These are phyloP conservation scores for Candida koratica DNA, from an alignment of 805 yeast genomes.

Conservation along the genomic window DNA sequence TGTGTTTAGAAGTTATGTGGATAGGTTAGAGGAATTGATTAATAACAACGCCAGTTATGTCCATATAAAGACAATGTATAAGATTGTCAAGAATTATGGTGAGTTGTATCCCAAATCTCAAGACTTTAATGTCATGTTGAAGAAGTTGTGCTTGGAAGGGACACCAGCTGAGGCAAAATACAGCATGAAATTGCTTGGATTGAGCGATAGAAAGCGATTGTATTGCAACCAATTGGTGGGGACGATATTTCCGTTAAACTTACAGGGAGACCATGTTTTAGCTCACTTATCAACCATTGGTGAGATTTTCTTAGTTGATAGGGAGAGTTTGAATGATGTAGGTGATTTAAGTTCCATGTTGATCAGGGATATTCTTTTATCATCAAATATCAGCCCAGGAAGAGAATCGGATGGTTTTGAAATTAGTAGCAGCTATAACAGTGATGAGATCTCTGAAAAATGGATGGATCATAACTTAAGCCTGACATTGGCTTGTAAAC, in stretches of 20 bases:
- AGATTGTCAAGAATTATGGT: constrained; percentile 50
- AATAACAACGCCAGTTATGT: constrained; percentile 21
- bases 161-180: constrained; percentile 60
- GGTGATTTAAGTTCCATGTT: constrained; percentile 57
- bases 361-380: constrained; percentile 57
- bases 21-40: constrained; percentile 43
- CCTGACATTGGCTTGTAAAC: constrained; percentile 13
- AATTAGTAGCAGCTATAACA: not conserved
- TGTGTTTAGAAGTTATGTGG: constrained; percentile 57
- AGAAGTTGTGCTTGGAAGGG: constrained; percentile 48
- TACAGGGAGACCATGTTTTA: constrained; percentile 36
- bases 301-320: constrained; percentile 50
- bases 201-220: constrained; percentile 39
- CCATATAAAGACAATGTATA: constrained; percentile 57
- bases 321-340: constrained; percentile 46
- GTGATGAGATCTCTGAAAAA: constrained; percentile 36
- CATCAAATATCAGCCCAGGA: constrained; percentile 16
- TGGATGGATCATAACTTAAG: not conserved
- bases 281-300: constrained; percentile 59
- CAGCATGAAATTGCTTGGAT: constrained; percentile 54
- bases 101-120: constrained; percentile 45
- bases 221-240: constrained; percentile 37
- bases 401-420: too few relatives aligned
- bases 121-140: constrained; percentile 43
- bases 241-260: constrained; percentile 48